Conservation (phyloP, 306 rosid genomes). For the Cicer pinnatifidum region DNA sequence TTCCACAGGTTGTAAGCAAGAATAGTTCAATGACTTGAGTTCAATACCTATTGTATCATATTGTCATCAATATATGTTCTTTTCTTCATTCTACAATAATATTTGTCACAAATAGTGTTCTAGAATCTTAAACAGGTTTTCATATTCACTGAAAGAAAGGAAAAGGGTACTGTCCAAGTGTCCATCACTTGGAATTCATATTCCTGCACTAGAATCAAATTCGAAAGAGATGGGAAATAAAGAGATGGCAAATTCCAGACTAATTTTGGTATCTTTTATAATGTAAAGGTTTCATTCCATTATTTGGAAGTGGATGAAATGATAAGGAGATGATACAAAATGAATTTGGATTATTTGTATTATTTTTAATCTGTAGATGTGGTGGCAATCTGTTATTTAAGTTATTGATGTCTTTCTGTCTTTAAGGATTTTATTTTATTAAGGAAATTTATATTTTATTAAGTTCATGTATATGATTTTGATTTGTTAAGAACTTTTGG, state of each 20-base stretch:
- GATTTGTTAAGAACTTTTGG: background rate
- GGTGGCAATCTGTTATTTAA: background rate
- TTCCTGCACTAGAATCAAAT: background rate
- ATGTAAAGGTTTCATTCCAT: background rate
- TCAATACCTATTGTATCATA: slow-evolving; percentile 34
- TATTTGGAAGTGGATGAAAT: background rate
- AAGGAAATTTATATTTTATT: slow-evolving; percentile 10
- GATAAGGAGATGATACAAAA: slow-evolving; percentile 1
- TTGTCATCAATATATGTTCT: slow-evolving; percentile 29
- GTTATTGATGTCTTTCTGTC: background rate
- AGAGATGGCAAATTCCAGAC: too few relatives aligned
- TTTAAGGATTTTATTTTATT: background rate
- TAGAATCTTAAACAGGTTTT: slow-evolving; percentile 20
- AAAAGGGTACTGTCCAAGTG: slow-evolving; percentile 5
- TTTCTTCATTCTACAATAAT: slow-evolving; percentile 36
- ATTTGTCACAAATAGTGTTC: slow-evolving; percentile 18
- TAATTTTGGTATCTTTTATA: too few relatives aligned
- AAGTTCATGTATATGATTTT: background rate
- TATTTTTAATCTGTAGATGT: slow-evolving; percentile 14
- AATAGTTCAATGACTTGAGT: slow-evolving; percentile 56
- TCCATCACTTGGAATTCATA: slow-evolving; percentile 15
- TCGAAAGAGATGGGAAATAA: too few relatives aligned
- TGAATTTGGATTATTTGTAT: slow-evolving; percentile 4
- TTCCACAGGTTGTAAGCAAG: slow-evolving; percentile 55
- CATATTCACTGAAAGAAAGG: slow-evolving; percentile 40